Evolutionary conservation across 2,329 filamentous ascomycete genomes (phyloP).

Genomic region (Fusarium sp.): DNA sequence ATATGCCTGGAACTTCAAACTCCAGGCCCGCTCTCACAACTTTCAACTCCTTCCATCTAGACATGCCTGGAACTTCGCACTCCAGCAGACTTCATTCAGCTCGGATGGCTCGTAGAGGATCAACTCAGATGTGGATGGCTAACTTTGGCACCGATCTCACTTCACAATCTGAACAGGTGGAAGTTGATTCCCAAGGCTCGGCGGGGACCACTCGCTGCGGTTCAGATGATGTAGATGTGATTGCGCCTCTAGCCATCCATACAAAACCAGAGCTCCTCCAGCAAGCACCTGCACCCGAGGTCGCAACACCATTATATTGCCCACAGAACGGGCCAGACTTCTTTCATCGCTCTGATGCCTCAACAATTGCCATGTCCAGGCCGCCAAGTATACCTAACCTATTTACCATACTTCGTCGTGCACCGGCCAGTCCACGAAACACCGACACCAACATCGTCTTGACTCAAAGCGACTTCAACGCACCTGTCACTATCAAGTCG

Average conservation of each 20-base stretch:
- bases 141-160: conserved; percentile 27
- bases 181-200: conserved; percentile 17
- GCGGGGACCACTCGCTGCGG: conserved; percentile 17
- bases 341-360: conserved; percentile 11
- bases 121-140: conserved; percentile 35
- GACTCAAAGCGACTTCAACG: conserved; percentile 32
- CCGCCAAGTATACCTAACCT: conserved; percentile 42
- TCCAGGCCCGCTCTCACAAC: conserved; percentile 28
- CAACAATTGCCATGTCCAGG: conserved; percentile 10
- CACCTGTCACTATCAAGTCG: conserved; percentile 49
- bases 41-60: conserved; percentile 26
- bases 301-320: not conserved
- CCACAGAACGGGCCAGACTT: not conserved
- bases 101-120: conserved; percentile 22
- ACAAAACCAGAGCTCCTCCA: conserved; percentile 9
- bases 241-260: not conserved
- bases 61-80: conserved; percentile 8
- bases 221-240: conserved; percentile 19
- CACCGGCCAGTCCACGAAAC: conserved; percentile 31
- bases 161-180: conserved; percentile 13
- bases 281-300: not conserved
- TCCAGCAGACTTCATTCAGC: conserved; percentile 26
- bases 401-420: conserved; percentile 38
- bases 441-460: conserved; percentile 25
- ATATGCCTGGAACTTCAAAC: not conserved